Evolutionary conservation across 2,329 filamentous ascomycete species (phyloP).

Genomic region (Pseudogymnoascus pannorum): DNA sequence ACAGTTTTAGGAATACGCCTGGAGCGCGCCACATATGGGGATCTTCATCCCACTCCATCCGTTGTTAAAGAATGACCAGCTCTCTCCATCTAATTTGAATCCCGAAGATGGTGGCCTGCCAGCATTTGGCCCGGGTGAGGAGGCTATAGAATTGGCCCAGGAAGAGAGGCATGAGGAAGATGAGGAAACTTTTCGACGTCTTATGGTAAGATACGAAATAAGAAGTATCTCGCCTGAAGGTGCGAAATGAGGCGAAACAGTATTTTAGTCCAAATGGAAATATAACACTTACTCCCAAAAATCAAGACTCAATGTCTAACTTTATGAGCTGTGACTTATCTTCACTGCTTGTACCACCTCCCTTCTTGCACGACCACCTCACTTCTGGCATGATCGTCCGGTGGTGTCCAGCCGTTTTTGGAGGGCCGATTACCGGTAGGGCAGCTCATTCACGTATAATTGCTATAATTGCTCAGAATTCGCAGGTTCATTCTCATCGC

Average conservation of each 20-base stretch:
- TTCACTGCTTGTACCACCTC: not conserved
- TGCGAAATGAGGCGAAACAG: not conserved
- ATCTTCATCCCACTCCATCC: slow-evolving; percentile 16
- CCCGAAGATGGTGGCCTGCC: not conserved
- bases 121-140: not conserved
- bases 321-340: not conserved
- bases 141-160: not conserved
- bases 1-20: not conserved
- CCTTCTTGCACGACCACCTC: not conserved
- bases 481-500: not conserved
- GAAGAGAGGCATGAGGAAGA: not conserved
- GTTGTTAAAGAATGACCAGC: not conserved
- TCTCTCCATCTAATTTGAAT: not conserved
- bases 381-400: not conserved
- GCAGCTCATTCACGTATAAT: not conserved
- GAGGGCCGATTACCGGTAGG: not conserved
- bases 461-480: not conserved
- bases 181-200: not conserved
- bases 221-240: not conserved
- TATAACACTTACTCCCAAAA: not conserved
- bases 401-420: not conserved
- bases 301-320: not conserved
- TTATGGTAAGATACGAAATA: not conserved
- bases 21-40: slow-evolving; percentile 10
- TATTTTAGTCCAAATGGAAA: not conserved